Base-by-base conservation (phyloP, 306 rosid genomes). In the Cucumis cinereus region DNA sequence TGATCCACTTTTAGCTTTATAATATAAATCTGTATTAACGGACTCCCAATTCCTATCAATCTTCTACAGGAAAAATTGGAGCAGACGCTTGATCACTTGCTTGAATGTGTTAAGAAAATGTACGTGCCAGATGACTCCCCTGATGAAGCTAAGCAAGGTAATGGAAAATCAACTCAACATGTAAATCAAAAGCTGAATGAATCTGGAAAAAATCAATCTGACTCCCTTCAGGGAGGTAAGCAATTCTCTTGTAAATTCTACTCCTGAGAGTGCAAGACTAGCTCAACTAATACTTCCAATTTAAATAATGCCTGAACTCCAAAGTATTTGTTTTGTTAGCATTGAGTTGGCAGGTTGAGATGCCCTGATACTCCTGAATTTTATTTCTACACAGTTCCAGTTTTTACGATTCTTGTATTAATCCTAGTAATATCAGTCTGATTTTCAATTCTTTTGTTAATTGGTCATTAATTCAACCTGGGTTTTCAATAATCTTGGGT, bases 41-140 rank as follows among this genome's bases (percentile, higher is more conserved):
- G 30, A 40, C 30, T 66, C 30, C 10, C 30, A 72, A 72, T 16
- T 52, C 43, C 14, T 72, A 28, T 72, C 43, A 16, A 59, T 38
- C 38, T 82, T 79, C 59, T 41, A 82, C 89, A 82, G 90, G 75
- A 84, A 49, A 81, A 74, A 59, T 75, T 90, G 86, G 90, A 90
- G 69, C 81, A 75, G 79, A 79, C 96, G 78, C 73, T 89, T 66
- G 88, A 84, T 78, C 90, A 88, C 78, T 57, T 90, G 74, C 79
- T 87, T 79, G 75, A 83, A 78, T 91, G 91, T 81, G 50, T 85
- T 28, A 89, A 85, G 76, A 87, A 90, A 78, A 82, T 88, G 58
- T 83, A 83, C 82, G 84, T 77, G 82, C 81, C 81, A 55, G 84
- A 73, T 74, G 84, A 83, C 77, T 55, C 71, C 60, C 76, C 77